Base-by-base conservation (phyloP, 805 yeast species). In the Yarrowia deformans region DNA sequence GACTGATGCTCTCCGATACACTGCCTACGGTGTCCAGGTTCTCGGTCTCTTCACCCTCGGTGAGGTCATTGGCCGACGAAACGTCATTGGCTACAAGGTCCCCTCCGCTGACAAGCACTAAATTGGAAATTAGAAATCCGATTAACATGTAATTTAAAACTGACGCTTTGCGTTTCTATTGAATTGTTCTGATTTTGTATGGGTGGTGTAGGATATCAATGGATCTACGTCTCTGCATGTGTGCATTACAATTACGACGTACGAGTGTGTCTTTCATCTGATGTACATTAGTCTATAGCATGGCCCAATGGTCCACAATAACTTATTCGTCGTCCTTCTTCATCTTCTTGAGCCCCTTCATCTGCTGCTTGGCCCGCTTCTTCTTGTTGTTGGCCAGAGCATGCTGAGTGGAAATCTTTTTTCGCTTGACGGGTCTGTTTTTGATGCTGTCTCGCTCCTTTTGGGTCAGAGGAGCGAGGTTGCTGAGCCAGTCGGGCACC, bases 21-120 rank as follows among this genome's bases (percentile, higher is more conserved):
- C 89, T 75, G 89, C 93, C 46, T 88, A 87, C 81, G 88, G 87
- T 74, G 81, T 93, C 74, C 99, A 95, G 83, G 81, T 94, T 69
- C 83, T 91, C 73, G 99, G 98, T 72, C 85, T 93, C 79, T 95
- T 93, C 82, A 87, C 98, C 35, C 84, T 94, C 58, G 99, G 99
- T 79, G 99, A 95, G 85, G 87, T 93, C 74, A 85, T 95, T 77
- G 99, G 99, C 77, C 92, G 98, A 85, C 90, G 98, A 84, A 87
- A 90, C 77, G 75, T 95, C 71, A 90, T 93, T 77, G 97, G 98
- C 74, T 94, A 95, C 85, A 54, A 66, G 52, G 61, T 52, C 43
- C 69, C 69, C 45, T 18, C 60, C 12, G 69, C 60, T 40, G 50
- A 66, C 50, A 40, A 66, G 55, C 68, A 63, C 68, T 63, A 63